These are phyloP conservation scores for Cryptomeria japonica DNA, from an alignment of 75 land plant species.

Conservation along the genomic window DNA sequence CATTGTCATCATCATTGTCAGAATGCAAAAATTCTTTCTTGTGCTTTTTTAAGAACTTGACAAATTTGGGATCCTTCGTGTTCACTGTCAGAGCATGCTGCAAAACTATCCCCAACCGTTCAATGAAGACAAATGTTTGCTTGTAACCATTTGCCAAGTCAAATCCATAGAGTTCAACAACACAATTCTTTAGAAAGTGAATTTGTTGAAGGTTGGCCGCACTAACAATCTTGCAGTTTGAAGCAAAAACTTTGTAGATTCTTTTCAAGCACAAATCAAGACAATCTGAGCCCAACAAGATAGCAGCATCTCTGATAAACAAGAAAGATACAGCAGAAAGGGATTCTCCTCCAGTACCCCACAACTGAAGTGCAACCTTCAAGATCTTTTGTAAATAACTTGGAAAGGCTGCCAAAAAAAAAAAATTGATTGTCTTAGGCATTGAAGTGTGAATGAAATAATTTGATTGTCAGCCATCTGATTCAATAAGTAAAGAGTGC, in stretches of 20 bases:
- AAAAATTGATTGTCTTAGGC: conserved; percentile 65
- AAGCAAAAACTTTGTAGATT: conserved; percentile 57
- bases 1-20: too few relatives aligned
- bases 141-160: conserved; percentile 66
- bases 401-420: conserved; percentile 82
- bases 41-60: too few relatives aligned
- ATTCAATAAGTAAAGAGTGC: conserved; percentile 64
- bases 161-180: conserved; percentile 75
- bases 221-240: conserved; percentile 56
- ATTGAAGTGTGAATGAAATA: conserved; percentile 57
- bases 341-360: conserved; percentile 75
- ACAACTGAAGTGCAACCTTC: conserved; percentile 80
- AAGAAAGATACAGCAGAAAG: conserved; percentile 59
- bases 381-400: conserved; percentile 54
- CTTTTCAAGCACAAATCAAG: conserved; percentile 58
- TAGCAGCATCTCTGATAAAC: conserved; percentile 58
- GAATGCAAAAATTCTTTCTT: too few relatives aligned
- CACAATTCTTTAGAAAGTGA: conserved; percentile 62
- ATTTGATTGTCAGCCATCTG: conserved; percentile 77
- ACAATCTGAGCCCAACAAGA: conserved; percentile 45
- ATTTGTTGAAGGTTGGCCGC: conserved; percentile 47
- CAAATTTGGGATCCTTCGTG: too few relatives aligned
- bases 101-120: conserved; percentile 59
- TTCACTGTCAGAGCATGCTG: conserved; percentile 61
- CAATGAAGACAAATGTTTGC: conserved; percentile 56